Evolutionary conservation across 2,329 filamentous ascomycete species (phyloP).

Genomic region (Lojkania enalia): DNA sequence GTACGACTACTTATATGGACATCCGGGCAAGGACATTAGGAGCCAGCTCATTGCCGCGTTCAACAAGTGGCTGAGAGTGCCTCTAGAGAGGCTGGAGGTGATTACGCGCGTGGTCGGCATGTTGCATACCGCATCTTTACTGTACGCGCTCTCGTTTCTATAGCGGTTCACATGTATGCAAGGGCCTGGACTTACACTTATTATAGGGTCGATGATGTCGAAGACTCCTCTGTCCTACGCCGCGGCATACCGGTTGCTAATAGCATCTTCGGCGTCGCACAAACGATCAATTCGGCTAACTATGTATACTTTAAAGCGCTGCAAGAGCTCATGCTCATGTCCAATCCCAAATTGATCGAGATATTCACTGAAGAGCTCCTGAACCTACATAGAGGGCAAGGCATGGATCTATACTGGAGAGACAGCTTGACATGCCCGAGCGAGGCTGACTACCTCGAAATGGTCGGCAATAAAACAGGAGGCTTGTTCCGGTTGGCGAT

Average conservation of each 20-base stretch:
- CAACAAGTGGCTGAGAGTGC: conserved; percentile 78
- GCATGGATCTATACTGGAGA: conserved; percentile 90
- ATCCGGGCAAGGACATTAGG: conserved; percentile 84
- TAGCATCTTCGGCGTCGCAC: conserved; percentile 79
- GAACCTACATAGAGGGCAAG: conserved; percentile 83
- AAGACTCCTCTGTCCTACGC: conserved; percentile 76
- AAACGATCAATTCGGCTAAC: conserved; percentile 90
- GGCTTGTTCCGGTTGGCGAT: conserved; percentile 83
- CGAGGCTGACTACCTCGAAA: conserved; percentile 90
- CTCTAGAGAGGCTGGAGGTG: conserved; percentile 67
- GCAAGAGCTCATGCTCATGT: conserved; percentile 71
- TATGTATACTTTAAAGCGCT: conserved; percentile 85
- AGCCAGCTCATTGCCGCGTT: conserved; percentile 79
- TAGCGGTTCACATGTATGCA: too few relatives aligned
- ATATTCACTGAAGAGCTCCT: conserved; percentile 82
- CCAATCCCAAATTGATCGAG: conserved; percentile 66
- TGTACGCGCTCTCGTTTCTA: conserved; percentile 53
- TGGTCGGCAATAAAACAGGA: conserved; percentile 90
- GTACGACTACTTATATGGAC: conserved; percentile 76
- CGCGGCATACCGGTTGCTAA: conserved; percentile 82
- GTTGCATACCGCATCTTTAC: conserved; percentile 81
- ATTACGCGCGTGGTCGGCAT: conserved; percentile 82
- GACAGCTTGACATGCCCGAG: conserved; percentile 81
- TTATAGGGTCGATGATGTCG: conserved; percentile 74
- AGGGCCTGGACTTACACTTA: not conserved